These are phyloP conservation scores for Wickerhamiella allomyrinae DNA, from an alignment of 805 yeast species.

Conservation along the genomic window DNA sequence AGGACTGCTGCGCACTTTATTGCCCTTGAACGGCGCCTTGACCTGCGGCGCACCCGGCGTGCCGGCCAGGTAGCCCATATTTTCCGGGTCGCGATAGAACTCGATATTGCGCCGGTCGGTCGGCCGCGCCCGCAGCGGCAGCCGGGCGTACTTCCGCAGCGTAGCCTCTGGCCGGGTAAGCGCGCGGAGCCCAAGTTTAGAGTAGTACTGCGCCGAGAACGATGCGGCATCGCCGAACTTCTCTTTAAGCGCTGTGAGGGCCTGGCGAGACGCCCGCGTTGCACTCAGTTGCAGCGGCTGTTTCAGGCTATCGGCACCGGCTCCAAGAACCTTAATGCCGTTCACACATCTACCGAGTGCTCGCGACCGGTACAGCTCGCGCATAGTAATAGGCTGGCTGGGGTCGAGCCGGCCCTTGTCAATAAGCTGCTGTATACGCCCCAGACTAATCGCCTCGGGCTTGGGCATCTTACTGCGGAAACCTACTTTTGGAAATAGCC, in stretches of 20 bases:
- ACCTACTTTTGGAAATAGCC: slow-evolving; percentile 78
- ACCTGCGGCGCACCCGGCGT: slow-evolving; percentile 35
- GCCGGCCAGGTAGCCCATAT: slow-evolving; percentile 69
- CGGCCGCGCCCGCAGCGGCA: slow-evolving; percentile 81
- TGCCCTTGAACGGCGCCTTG: slow-evolving; percentile 11
- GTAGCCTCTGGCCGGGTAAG: slow-evolving; percentile 65
- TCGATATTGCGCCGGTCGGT: slow-evolving; percentile 65
- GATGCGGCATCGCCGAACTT: slow-evolving; percentile 41
- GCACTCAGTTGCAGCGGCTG: slow-evolving; percentile 66
- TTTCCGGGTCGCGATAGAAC: slow-evolving; percentile 55
- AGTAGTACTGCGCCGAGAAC: slow-evolving; percentile 58
- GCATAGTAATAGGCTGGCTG: slow-evolving; percentile 44
- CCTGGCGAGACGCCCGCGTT: slow-evolving; percentile 60
- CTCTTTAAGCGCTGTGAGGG: slow-evolving; percentile 56
- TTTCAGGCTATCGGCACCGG: slow-evolving; percentile 34
- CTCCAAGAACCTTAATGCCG: slow-evolving; percentile 72
- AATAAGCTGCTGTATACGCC: slow-evolving; percentile 56
- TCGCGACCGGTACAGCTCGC: slow-evolving; percentile 61
- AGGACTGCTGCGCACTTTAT: slow-evolving; percentile 12
- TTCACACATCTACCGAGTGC: slow-evolving; percentile 56
- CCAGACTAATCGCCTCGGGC: slow-evolving; percentile 43
- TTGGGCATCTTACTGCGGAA: slow-evolving; percentile 34
- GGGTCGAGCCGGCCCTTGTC: slow-evolving; percentile 49
- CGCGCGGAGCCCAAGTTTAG: slow-evolving; percentile 53
- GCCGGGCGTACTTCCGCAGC: slow-evolving; percentile 52